Conservation (phyloP, 257 asterid species). For the Nicotiana obtusifolia region DNA sequence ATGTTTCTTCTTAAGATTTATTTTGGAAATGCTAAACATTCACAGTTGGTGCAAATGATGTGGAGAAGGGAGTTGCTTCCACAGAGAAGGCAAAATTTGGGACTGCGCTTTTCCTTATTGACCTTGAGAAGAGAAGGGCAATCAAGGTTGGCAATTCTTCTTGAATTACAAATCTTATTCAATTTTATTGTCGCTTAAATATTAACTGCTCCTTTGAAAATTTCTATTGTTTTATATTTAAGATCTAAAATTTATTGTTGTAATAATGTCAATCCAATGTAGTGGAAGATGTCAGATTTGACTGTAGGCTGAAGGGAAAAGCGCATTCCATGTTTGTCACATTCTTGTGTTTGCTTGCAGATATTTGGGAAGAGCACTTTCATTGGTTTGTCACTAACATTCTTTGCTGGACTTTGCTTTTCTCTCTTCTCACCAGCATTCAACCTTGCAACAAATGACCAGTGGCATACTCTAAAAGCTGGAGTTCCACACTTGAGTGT, state of each 20-base stretch:
- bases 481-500: slow-evolving; percentile 75
- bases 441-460: slow-evolving; percentile 88
- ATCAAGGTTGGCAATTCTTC: slow-evolving; percentile 54
- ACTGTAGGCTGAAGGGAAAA: background rate
- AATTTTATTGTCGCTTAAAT: background rate
- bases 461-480: slow-evolving; percentile 55
- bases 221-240: background rate
- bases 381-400: slow-evolving; percentile 68
- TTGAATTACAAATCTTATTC: background rate
- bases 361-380: slow-evolving; percentile 75
- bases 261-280: background rate
- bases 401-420: slow-evolving; percentile 83
- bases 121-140: slow-evolving; percentile 70
- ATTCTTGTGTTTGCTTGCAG: slow-evolving; percentile 26
- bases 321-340: background rate
- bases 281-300: background rate
- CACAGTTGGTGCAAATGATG: slow-evolving; percentile 20
- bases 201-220: background rate
- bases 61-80: slow-evolving; percentile 45
- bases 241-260: background rate
- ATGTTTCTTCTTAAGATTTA: background rate
- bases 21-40: background rate
- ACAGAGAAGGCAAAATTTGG: slow-evolving; percentile 59
- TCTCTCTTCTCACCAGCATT: slow-evolving; percentile 91
- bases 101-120: slow-evolving; percentile 71